Evolutionary conservation across 2,329 filamentous ascomycete species (phyloP), one percentile per base, ranked within the genome.

Genomic region (Microascus cirrosus): DNA sequence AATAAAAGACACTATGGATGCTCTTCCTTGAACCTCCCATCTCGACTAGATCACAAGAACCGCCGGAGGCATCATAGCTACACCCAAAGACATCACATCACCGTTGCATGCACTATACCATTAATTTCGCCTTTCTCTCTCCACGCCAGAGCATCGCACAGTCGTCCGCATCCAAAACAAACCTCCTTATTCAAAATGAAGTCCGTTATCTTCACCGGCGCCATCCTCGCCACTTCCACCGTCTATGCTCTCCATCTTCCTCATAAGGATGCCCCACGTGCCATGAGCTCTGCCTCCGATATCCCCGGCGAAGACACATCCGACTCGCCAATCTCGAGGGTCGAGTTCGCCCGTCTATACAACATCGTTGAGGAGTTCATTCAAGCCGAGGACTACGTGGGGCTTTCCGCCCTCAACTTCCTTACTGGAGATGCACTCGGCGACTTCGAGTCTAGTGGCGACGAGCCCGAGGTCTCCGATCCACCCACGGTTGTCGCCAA

Each of bases 381-480:
- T 36, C 8, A 45, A 2, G 25, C n/a, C 36, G 54, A 18, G 12
- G 54, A 56, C 42, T 20, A 20, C 25, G 39, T 51, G 1, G 39
- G 18, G n/a, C 25, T 56, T 18, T 50, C 55, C 28, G 55, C 55
- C 42, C 55, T 56, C 24, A 28, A 56, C 42, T 56, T 56, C 55
- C 42, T 56, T 18, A 51, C 42, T 18, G 24, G 25, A 2, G 28
- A 56, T 2, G 55, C 55, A 20, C 55, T 56, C 2, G 35, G 48
- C 22, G 54, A 50, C 39, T 13, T 50, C 25, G 39, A 56, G 6
- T 24, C 18, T 6, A 34, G n/a, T 22, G 32, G 25, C 53, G 28
- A n/a, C 3, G 36, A 24, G 32, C n/a, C n/a, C n/a, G n/a, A n/a
- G n/a, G n/a, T n/a, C n/a, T n/a, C n/a, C n/a, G n/a, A n/a, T n/a